A percentile compares a stretch with the other conserved stretches of the same genome.
Conservation (phyloP, 805 yeast species). For the Peterozyma xylosa region DNA sequence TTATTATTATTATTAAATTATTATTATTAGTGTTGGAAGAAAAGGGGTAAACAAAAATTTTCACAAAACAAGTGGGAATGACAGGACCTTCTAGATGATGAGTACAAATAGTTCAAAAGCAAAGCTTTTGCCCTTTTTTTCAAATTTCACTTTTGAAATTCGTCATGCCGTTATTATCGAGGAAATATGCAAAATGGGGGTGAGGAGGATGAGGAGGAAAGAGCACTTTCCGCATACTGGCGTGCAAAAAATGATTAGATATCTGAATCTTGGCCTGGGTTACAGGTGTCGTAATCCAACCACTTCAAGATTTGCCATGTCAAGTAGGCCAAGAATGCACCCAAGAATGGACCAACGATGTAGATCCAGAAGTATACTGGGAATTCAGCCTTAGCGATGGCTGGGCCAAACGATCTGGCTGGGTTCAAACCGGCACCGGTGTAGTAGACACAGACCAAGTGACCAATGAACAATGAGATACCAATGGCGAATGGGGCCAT, state of each 20-base stretch:
- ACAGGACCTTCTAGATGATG: too few species aligned
- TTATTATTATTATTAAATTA: too few species aligned
- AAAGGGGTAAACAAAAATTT: too few species aligned
- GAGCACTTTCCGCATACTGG: too few species aligned
- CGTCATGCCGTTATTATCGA: too few species aligned
- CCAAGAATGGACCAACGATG: conserved; percentile 84
- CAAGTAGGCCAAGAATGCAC: conserved; percentile 57
- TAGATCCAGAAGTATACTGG: conserved; percentile 86
- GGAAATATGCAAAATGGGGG: too few species aligned
- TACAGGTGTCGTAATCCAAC: conserved; percentile 60
- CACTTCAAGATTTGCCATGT: conserved; percentile 61
- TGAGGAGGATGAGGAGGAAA: too few species aligned
- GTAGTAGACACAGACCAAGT: conserved; percentile 71
- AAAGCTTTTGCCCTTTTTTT: background rate
- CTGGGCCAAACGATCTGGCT: conserved; percentile 83
- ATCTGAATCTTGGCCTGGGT: conserved; percentile 65
- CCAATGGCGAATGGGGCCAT: conserved; percentile 84
- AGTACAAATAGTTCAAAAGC: background rate
- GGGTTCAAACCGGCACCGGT: conserved; percentile 93
- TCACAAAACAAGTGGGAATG: too few species aligned
- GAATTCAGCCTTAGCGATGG: conserved; percentile 63
- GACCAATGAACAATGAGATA: conserved; percentile 72
- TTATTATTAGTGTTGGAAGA: too few species aligned
- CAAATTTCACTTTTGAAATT: conserved; percentile 14
- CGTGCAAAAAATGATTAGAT: too few species aligned